Percentiles rank a stretch among this genome's conserved stretches.
phyloP scores from a whole-genome alignment of 257 asterid genomes.

The Cruciata laevipes region DNA sequence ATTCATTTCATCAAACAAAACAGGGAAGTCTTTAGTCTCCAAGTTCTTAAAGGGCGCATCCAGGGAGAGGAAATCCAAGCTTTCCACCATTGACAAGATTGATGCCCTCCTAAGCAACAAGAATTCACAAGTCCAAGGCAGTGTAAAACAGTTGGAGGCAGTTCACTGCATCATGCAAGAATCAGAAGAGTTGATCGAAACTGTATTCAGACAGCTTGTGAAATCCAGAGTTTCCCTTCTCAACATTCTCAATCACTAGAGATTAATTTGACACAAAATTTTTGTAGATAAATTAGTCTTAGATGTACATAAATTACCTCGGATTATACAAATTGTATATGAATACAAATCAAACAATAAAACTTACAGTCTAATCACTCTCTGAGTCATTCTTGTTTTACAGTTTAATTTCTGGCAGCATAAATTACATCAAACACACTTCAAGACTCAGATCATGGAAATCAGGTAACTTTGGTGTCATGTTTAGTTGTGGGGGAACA shows the following conservation, averaged over 20 bases:
- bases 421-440: too few species aligned
- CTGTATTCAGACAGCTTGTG: constrained; percentile 10
- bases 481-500: background rate
- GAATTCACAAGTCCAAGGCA: background rate
- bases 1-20: background rate
- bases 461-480: background rate
- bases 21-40: background rate
- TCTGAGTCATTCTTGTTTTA: background rate
- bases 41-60: background rate
- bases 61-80: background rate
- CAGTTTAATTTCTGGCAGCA: background rate
- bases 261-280: background rate
- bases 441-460: too few species aligned
- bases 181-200: constrained; percentile 9
- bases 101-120: background rate
- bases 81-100: background rate
- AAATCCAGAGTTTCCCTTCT: constrained; percentile 23
- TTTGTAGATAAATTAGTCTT: background rate
- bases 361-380: background rate
- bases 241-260: constrained; percentile 10
- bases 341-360: background rate
- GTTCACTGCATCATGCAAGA: constrained; percentile 16
- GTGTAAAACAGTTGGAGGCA: constrained; percentile 3
- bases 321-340: background rate
- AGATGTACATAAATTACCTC: background rate